Conservation (phyloP, 352 stramenopile genomes). For the Blastocystis sp. region DNA sequence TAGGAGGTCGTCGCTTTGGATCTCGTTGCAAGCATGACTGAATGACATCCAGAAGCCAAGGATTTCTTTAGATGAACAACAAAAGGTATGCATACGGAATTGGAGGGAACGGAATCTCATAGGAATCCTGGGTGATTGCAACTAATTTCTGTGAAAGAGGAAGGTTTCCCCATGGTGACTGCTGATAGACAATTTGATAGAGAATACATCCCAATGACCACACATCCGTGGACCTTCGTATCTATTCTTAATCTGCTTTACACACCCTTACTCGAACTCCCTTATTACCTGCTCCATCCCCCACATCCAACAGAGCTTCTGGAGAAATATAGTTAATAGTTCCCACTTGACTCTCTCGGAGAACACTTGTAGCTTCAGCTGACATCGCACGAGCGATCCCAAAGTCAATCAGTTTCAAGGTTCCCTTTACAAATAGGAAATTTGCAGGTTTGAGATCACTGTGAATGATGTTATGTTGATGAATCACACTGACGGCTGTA, state of each 20-base stretch:
- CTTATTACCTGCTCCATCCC: conserved; percentile 61
- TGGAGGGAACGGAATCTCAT: conserved; percentile 83
- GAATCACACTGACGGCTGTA: conserved; percentile 90
- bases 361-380: conserved; percentile 93
- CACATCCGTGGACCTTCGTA: conserved; percentile 86
- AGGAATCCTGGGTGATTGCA: conserved; percentile 86
- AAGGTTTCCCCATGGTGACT: conserved; percentile 87
- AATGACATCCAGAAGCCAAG: conserved; percentile 81
- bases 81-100: conserved; percentile 66
- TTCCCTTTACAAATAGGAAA: conserved; percentile 91
- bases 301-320: conserved; percentile 79
- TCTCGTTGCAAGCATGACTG: conserved; percentile 81
- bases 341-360: conserved; percentile 88
- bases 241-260: conserved; percentile 70
- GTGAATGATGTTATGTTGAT: conserved; percentile 90
- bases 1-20: conserved; percentile 77
- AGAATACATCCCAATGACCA: conserved; percentile 94
- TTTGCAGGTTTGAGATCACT: conserved; percentile 91
- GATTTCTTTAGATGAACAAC: conserved; percentile 72
- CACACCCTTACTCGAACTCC: conserved; percentile 5
- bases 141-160: conserved; percentile 91
- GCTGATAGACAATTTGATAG: conserved; percentile 93
- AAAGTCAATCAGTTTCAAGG: conserved; percentile 95
- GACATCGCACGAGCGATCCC: conserved; percentile 94
- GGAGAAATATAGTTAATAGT: conserved; percentile 95